Evolutionary conservation across 805 yeast species (phyloP), one percentile per base, ranked within the genome.

Genomic region (Kuraishia capsulata): DNA sequence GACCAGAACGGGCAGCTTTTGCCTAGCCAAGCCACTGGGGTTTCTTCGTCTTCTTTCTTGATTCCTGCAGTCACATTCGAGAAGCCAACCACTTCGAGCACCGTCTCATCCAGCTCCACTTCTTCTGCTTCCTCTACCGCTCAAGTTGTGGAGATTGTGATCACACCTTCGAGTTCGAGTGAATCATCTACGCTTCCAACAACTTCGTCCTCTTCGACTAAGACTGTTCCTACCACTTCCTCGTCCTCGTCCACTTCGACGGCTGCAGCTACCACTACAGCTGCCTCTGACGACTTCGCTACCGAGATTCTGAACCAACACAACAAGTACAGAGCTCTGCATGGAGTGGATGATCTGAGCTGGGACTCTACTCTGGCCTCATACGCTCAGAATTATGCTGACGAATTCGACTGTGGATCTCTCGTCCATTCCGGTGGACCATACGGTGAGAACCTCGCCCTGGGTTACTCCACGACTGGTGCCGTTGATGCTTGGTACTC

Each of bases 401-500:
- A 64, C 34, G 42, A 53, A 14, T 78, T 79, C 56, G 61, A 67
- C 30, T 82, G 86, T 56, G 77, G 79, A 18, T 55, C 57, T 14
- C 61, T 85, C 42, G 60, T 62, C 17, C 95, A 84, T 57, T 78
- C 89, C 1, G 65, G 69, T 30, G 78, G 81, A 11, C 70, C 70
- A 14, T 49, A 47, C 38, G 95, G 95, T 40, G 94, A 84, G 56
- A 84, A 84, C 61, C 65, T 84, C 42, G 94, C 92, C n/a, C 66
- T 76, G 30, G 95, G 95, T 20, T 80, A 68, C 55, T 48, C 66
- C 53, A 49, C 61, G 36, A 58, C 74, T 3, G 79, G 72, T 3
- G 83, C 86, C 3, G 77, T 80, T 10, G 67, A 67, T 21, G 89
- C 85, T 2, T 85, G 94, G 92, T 85, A 82, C 62, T 64, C 70